phyloP scores from a whole-genome alignment of 1,284 basidiomycete genomes.

The Xerocomus subilludens region DNA sequence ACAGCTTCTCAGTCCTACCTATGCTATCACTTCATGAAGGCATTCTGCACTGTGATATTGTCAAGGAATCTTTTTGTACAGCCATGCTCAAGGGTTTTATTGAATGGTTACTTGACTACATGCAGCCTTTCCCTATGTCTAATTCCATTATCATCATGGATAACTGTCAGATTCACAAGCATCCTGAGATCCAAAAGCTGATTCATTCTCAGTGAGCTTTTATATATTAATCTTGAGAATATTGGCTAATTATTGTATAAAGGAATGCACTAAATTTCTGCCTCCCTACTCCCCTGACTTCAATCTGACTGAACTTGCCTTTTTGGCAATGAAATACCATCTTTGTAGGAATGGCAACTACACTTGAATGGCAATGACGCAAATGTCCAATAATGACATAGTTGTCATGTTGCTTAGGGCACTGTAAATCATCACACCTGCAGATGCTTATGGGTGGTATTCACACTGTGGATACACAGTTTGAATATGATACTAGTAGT shows the following conservation, averaged over 20 bases:
- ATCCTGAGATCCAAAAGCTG: neutral
- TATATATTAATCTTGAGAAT: neutral
- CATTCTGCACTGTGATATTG: conserved; percentile 16
- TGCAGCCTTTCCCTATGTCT: neutral
- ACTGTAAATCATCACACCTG: conserved; percentile 27
- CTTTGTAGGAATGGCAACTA: conserved; percentile 16
- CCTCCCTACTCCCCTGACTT: conserved; percentile 25
- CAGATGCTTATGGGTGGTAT: conserved; percentile 15
- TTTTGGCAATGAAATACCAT: conserved; percentile 26
- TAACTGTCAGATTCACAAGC: conserved; percentile 12
- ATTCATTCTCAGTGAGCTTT: neutral
- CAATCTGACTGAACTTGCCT: conserved; percentile 25
- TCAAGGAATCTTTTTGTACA: conserved; percentile 27
- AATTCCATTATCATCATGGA: conserved; percentile 14
- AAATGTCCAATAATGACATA: conserved; percentile 11
- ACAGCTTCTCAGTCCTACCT: conserved; percentile 28
- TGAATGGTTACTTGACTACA: neutral
- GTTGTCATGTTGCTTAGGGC: conserved; percentile 31
- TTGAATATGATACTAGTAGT: no score
- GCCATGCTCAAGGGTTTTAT: conserved; percentile 3
- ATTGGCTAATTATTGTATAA: neutral
- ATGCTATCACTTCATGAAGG: conserved; percentile 8
- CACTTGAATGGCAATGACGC: conserved; percentile 11
- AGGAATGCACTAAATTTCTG: conserved; percentile 29
- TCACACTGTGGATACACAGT: conserved; percentile 11